A percentile compares a stretch with the other conserved stretches of the same genome.
phyloP scores from a whole-genome alignment of 495 filamentous ascomycete genomes.

The Lasiosphaeris hirsuta region DNA sequence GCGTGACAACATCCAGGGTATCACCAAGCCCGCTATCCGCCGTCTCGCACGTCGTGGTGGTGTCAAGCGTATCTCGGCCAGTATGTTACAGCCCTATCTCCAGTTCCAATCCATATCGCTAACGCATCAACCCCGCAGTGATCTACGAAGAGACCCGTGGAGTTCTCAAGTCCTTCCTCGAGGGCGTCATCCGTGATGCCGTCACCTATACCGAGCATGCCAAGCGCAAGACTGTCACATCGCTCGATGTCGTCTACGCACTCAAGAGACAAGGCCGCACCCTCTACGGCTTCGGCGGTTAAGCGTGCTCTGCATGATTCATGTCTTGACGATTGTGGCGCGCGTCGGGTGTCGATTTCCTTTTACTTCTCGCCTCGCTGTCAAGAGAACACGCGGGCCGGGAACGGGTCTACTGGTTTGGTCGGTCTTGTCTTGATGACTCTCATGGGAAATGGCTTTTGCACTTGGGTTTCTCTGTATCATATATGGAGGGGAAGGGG shows the following conservation, averaged over 20 bases:
- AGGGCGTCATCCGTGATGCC: slow-evolving; percentile 98
- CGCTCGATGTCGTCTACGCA: slow-evolving; percentile 90
- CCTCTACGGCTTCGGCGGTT: slow-evolving; percentile 97
- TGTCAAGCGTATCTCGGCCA: slow-evolving; percentile 99
- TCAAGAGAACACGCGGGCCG: too few species aligned
- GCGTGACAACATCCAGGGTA: slow-evolving; percentile 99
- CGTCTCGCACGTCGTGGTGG: slow-evolving; percentile 99
- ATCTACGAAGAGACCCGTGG: slow-evolving; percentile 99
- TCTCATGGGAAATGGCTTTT: slow-evolving; percentile 23
- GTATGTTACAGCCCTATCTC: slow-evolving; percentile 45
- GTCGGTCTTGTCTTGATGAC: slow-evolving; percentile 14
- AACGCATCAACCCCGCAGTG: slow-evolving; percentile 48
- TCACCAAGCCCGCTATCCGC: slow-evolving; percentile 99
- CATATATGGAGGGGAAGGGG: slow-evolving; percentile 11
- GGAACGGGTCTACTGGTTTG: slow-evolving; percentile 6
- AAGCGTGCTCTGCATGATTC: slow-evolving; percentile 36
- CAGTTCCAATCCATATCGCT: slow-evolving; percentile 16
- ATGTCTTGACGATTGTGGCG: background rate
- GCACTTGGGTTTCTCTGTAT: slow-evolving; percentile 14
- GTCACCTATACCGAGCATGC: slow-evolving; percentile 98
- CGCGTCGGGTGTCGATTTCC: background rate
- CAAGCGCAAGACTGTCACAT: slow-evolving; percentile 97
- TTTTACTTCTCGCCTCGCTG: slow-evolving; percentile 10
- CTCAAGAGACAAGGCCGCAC: slow-evolving; percentile 93
- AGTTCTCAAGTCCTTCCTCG: slow-evolving; percentile 99